Conservation (phyloP, 2,329 filamentous ascomycete genomes). For the Fusarium sp. region DNA sequence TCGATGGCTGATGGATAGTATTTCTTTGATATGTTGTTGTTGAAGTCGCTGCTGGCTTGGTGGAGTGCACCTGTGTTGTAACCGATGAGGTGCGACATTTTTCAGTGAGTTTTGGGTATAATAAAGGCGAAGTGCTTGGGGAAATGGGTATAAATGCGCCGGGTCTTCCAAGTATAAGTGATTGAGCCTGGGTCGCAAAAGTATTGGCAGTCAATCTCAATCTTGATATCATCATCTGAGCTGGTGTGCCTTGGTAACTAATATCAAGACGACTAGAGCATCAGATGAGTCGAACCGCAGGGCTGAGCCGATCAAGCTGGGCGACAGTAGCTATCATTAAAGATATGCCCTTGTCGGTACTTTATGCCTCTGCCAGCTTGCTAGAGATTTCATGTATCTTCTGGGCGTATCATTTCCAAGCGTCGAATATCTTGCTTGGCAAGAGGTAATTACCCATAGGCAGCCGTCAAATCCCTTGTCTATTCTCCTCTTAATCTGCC, state of each 20-base stretch:
- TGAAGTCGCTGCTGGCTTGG: background rate
- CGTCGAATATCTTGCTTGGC: background rate
- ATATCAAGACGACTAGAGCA: background rate
- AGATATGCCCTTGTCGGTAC: slow-evolving; percentile 11
- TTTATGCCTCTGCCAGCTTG: background rate
- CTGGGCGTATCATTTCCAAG: background rate
- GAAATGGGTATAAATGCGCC: too few species aligned
- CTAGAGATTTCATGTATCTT: background rate
- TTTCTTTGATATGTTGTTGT: background rate
- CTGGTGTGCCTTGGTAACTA: background rate
- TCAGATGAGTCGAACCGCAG: slow-evolving; percentile 9
- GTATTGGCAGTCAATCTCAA: background rate
- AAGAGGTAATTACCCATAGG: slow-evolving; percentile 16
- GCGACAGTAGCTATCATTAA: background rate
- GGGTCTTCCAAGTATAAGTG: background rate
- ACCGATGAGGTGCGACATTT: slow-evolving; percentile 32
- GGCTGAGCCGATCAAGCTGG: background rate
- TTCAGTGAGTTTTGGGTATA: background rate
- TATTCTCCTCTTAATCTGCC: slow-evolving; percentile 9
- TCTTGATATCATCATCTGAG: background rate
- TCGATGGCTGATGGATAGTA: slow-evolving; percentile 8
- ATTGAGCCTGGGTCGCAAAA: background rate
- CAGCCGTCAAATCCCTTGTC: background rate
- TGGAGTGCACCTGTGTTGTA: slow-evolving; percentile 24
- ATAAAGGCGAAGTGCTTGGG: background rate